Evolutionary conservation across 148 eudicot species (phyloP).

Genomic region (Rhododendron ovatum): DNA sequence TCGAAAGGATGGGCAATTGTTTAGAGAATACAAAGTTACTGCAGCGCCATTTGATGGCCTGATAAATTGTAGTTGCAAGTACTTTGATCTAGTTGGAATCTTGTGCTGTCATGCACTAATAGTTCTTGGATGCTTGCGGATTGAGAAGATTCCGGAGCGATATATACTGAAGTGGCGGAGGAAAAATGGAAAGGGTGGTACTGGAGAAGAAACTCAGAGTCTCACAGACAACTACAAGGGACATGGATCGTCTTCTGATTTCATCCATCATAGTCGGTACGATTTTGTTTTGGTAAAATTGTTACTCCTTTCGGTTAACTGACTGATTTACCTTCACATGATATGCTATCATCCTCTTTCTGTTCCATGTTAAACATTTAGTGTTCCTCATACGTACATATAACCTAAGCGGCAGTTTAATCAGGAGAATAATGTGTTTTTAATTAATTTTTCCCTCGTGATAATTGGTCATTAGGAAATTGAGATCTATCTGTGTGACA

Average conservation of each 20-base stretch:
- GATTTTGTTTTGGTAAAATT: neutral
- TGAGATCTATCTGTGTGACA: too few species aligned
- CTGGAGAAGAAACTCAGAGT: neutral
- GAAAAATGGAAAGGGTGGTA: neutral
- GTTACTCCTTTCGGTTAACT: neutral
- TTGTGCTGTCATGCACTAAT: conserved; percentile 5
- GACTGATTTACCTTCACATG: neutral
- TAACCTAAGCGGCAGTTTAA: neutral
- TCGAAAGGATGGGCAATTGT: neutral
- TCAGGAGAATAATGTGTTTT: neutral
- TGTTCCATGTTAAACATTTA: neutral
- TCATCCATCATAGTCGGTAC: neutral
- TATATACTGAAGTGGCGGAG: neutral
- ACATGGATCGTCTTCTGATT: neutral
- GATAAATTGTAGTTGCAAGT: conserved; percentile 7
- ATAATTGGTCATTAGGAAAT: neutral
- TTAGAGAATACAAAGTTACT: conserved; percentile 2
- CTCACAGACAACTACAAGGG: neutral
- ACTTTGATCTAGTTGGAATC: neutral
- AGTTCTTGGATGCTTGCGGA: conserved; percentile 1
- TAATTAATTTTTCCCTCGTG: neutral
- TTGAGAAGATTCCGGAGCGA: neutral
- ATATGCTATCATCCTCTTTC: neutral
- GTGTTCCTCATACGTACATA: neutral
- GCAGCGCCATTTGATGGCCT: neutral